Evolutionary conservation across 306 rosid genomes (phyloP).

Genomic region (Dryas octopetala): DNA sequence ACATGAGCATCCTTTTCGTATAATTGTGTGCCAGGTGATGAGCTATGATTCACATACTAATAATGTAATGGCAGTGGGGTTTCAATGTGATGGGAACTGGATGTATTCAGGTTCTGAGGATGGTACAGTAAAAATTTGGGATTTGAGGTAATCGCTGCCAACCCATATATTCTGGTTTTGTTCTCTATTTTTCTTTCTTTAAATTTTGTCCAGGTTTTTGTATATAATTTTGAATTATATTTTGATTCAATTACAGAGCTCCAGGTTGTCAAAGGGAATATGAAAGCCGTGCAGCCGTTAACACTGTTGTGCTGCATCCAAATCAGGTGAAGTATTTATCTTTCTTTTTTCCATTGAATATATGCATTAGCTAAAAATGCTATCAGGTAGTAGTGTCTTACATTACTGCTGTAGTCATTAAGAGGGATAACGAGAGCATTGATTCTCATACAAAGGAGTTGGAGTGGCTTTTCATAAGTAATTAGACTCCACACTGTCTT

Average conservation of each 20-base stretch:
- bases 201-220: slow-evolving; percentile 4
- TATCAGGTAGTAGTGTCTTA: not conserved
- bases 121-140: slow-evolving; percentile 99
- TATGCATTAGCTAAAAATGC: not conserved
- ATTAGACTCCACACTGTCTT: slow-evolving; percentile 5
- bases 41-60: slow-evolving; percentile 94
- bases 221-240: slow-evolving; percentile 11
- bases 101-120: slow-evolving; percentile 99
- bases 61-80: slow-evolving; percentile 98
- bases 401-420: not conserved
- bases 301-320: slow-evolving; percentile 96
- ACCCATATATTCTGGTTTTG: not conserved
- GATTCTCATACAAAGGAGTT: not conserved
- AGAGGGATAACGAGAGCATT: not conserved
- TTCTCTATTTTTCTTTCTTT: slow-evolving; percentile 4
- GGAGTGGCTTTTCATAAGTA: slow-evolving; percentile 1
- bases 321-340: slow-evolving; percentile 65
- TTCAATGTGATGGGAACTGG: slow-evolving; percentile 99
- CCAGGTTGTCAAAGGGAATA: slow-evolving; percentile 99
- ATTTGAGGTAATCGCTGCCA: slow-evolving; percentile 61
- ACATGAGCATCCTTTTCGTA: slow-evolving; percentile 5
- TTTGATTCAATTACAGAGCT: slow-evolving; percentile 58
- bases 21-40: slow-evolving; percentile 60
- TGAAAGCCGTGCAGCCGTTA: slow-evolving; percentile 97
- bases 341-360: slow-evolving; percentile 19